phyloP scores from a whole-genome alignment of 768 basidiomycete genomes.

The Leccinum ochraceum region DNA sequence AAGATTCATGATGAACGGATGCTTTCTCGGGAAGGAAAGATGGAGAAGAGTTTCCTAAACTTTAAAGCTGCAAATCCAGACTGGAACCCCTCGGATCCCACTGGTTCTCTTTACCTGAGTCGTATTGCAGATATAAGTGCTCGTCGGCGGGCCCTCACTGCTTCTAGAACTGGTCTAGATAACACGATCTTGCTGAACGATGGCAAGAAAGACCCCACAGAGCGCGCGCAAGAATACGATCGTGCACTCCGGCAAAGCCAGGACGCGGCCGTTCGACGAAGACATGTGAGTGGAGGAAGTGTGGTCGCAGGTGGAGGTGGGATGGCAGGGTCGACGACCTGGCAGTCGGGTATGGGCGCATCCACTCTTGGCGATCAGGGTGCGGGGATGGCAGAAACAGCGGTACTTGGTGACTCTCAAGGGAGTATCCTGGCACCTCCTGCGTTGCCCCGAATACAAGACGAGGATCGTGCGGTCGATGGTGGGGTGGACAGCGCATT shows the following conservation, averaged over 20 bases:
- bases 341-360: conserved; percentile 46
- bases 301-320: conserved; percentile 42
- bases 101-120: conserved; percentile 87
- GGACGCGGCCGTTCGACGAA: conserved; percentile 46
- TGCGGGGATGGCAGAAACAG: conserved; percentile 63
- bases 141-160: conserved; percentile 36
- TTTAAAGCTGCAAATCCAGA: conserved; percentile 97
- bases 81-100: conserved; percentile 91
- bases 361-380: conserved; percentile 41
- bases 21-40: conserved; percentile 91
- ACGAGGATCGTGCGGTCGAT: conserved; percentile 51
- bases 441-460: conserved; percentile 30
- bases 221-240: conserved; percentile 74
- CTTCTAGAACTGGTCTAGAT: conserved; percentile 31
- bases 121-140: conserved; percentile 74
- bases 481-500: conserved; percentile 63
- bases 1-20: conserved; percentile 67
- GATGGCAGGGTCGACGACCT: conserved; percentile 48
- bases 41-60: conserved; percentile 97
- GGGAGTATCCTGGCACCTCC: conserved; percentile 43
- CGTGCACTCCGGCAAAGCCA: conserved; percentile 73
- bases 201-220: conserved; percentile 41
- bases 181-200: conserved; percentile 32
- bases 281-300: conserved; percentile 30
- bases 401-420: conserved; percentile 75